These are phyloP conservation scores for Termitomyces sp. DNA, from an alignment of 768 basidiomycete genomes.

Conservation along the genomic window DNA sequence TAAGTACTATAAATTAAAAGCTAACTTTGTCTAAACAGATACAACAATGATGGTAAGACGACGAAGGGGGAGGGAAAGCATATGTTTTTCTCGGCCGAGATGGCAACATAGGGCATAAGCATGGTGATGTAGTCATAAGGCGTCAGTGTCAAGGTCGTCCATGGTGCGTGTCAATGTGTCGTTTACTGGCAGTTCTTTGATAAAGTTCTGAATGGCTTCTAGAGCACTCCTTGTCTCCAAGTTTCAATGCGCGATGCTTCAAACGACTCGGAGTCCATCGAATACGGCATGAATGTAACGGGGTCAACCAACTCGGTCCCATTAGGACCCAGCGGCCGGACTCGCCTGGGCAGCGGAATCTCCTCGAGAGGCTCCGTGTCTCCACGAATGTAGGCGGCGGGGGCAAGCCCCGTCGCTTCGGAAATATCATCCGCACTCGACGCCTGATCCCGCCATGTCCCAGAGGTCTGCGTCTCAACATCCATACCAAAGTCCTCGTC, in stretches of 20 bases:
- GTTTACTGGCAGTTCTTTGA: background rate
- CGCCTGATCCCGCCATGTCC: background rate
- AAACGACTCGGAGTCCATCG: background rate
- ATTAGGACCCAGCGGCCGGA: background rate
- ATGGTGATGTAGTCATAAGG: background rate
- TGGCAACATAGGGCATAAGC: background rate
- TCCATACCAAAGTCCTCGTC: constrained; percentile 5
- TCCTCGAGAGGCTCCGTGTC: background rate
- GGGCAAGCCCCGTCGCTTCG: background rate
- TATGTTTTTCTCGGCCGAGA: background rate
- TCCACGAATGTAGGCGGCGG: background rate
- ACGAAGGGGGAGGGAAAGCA: too few species aligned
- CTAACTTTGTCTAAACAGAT: background rate
- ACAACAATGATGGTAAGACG: background rate
- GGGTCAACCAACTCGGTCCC: background rate
- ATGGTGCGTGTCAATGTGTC: background rate
- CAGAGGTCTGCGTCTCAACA: constrained; percentile 1
- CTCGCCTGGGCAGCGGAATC: background rate
- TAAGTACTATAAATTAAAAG: background rate
- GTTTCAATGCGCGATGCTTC: background rate
- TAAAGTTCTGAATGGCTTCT: background rate
- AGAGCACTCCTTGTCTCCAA: constrained; percentile 3
- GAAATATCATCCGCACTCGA: constrained; percentile 1
- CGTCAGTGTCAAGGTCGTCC: background rate
- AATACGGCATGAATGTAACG: background rate